A percentile compares a stretch with the other conserved stretches of the same genome.
Conservation (phyloP, 768 basidiomycete species). For the Chalciporus chontae region DNA sequence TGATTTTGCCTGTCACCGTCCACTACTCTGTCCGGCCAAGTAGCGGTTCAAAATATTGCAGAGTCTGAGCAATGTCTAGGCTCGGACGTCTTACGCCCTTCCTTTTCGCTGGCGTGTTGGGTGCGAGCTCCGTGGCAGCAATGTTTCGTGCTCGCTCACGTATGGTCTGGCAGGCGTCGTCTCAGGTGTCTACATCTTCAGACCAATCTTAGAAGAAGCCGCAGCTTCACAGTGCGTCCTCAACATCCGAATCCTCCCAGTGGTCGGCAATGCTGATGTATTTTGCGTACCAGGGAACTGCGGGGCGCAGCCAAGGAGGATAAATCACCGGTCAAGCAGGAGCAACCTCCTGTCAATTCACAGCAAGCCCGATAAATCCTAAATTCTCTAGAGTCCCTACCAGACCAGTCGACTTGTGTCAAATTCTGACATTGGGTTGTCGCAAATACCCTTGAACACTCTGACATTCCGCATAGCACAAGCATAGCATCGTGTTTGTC, state of each 20-base stretch:
- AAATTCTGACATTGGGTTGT: background rate
- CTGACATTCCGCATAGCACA: background rate
- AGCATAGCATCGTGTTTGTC: conserved; percentile 4
- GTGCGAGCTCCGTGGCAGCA: conserved; percentile 30
- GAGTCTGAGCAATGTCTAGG: conserved; percentile 26
- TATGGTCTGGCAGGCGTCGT: conserved; percentile 41
- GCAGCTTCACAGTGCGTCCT: conserved; percentile 13
- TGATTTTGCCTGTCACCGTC: conserved; percentile 13
- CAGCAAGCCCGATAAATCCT: conserved; percentile 2
- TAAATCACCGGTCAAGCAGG: conserved; percentile 2
- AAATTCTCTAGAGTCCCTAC: background rate
- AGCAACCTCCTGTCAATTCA: conserved; percentile 3
- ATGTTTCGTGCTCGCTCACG: conserved; percentile 1
- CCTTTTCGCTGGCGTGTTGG: conserved; percentile 54
- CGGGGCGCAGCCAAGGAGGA: background rate
- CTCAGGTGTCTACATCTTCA: conserved; percentile 68
- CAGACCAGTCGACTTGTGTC: background rate
- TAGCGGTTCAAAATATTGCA: background rate
- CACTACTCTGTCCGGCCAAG: no score
- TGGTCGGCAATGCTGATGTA: background rate
- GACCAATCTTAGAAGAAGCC: conserved; percentile 38
- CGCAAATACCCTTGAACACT: background rate
- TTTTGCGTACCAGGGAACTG: conserved; percentile 11
- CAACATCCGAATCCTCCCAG: background rate
- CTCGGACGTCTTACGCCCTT: conserved; percentile 41